Evolutionary conservation across 352 stramenopile species (phyloP).

Genomic region (Pythium dissotocum): DNA sequence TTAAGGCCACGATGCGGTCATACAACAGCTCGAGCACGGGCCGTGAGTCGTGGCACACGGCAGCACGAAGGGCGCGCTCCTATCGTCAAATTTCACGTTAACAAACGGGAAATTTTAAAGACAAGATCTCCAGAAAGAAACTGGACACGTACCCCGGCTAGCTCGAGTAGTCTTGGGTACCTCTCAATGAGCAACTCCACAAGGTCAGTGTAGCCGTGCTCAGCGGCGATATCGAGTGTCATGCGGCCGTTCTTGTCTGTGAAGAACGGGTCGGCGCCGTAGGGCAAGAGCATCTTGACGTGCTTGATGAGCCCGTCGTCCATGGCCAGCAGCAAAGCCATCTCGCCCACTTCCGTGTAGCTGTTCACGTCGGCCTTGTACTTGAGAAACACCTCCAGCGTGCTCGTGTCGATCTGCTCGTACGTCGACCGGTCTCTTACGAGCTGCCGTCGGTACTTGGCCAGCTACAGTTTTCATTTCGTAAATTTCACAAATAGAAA

Average conservation of each 20-base stretch:
- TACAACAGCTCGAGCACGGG: conserved; percentile 20
- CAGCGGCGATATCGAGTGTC: conserved; percentile 40
- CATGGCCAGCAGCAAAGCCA: conserved; percentile 36
- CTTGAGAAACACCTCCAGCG: conserved; percentile 39
- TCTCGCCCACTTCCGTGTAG: conserved; percentile 36
- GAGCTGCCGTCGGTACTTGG: conserved; percentile 33
- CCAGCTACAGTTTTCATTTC: conserved; percentile 25
- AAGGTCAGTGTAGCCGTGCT: conserved; percentile 45
- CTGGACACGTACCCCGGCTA: conserved; percentile 11
- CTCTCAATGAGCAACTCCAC: conserved; percentile 31
- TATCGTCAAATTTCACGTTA: conserved; percentile 4
- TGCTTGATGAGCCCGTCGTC: conserved; percentile 50
- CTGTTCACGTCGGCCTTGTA: conserved; percentile 36
- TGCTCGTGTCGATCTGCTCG: conserved; percentile 45
- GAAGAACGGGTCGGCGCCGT: conserved; percentile 34
- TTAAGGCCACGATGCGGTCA: conserved; percentile 9
- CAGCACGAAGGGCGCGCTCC: conserved; percentile 20
- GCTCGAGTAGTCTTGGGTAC: conserved; percentile 14
- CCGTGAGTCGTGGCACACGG: conserved; percentile 20
- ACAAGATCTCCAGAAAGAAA: background rate
- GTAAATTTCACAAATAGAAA: background rate
- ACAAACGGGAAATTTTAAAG: background rate
- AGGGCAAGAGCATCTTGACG: conserved; percentile 41
- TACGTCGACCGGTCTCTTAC: conserved; percentile 38
- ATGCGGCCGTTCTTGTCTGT: conserved; percentile 33